phyloP scores from a whole-genome alignment of 106 monocot species.

The Cymbidium sinense region DNA sequence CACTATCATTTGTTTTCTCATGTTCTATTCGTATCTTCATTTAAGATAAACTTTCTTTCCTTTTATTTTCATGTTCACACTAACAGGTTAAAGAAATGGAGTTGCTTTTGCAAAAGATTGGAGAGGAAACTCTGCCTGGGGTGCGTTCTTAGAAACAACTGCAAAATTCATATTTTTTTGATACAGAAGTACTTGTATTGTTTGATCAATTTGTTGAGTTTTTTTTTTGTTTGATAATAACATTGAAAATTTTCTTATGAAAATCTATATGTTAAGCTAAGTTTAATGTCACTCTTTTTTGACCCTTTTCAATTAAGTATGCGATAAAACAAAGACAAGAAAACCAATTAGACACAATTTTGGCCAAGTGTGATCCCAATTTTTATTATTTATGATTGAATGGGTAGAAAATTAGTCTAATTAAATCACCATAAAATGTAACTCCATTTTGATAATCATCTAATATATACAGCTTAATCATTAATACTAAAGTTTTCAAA shows the following conservation, averaged over 20 bases:
- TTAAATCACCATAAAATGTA: too few species aligned
- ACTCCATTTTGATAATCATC: too few species aligned
- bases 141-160: conserved; percentile 32
- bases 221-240: neutral
- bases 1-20: neutral
- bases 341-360: too few species aligned
- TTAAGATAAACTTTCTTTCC: neutral
- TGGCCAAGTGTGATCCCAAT: too few species aligned
- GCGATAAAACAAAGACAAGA: too few species aligned
- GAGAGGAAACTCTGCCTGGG: conserved; percentile 58
- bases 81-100: conserved; percentile 87
- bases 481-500: too few species aligned
- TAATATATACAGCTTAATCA: too few species aligned
- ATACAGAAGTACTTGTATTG: neutral
- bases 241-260: neutral
- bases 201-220: neutral
- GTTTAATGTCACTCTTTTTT: too few species aligned
- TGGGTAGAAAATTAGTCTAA: too few species aligned
- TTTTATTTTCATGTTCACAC: neutral
- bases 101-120: conserved; percentile 64
- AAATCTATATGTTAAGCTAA: neutral
- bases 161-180: neutral
- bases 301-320: too few species aligned
- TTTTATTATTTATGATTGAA: too few species aligned
- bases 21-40: neutral